Base-by-base conservation (phyloP, 345 rosid genomes). In the Eucalyptus curtisii region DNA sequence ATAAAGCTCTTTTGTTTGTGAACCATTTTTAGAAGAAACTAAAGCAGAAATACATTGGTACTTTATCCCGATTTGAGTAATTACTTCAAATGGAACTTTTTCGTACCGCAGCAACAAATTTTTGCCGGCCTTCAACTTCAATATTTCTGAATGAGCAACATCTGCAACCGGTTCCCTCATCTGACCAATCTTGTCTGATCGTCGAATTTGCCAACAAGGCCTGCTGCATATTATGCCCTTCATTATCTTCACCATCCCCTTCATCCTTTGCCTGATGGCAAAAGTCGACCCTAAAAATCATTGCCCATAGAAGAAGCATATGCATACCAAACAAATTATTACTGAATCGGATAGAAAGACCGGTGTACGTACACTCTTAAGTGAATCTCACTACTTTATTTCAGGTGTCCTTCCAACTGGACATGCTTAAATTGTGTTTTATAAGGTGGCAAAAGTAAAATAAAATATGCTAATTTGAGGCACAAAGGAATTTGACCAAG, bases 241-340 rank as follows among this genome's bases (percentile, higher is more conserved):
- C 96, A 37, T 55, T 90, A 64, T 94, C 94, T 88, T 93, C 95
- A 85, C 91, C 95, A 87, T 90, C 89, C 33, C 90, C 93, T 82
- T 91, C 94, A 91, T 93, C 94, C 91, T 89, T 92, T 88, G 94
- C 94, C 93, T 95, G 95, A 95, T 95, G 96, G 93, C 96, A 95
- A 91, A 95, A 95, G 93, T 95, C 95, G 89, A 95, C 93, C 96
- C 96, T 95, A 93, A 90, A 94, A 91, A 93, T 88, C 93, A 92
- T 91, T 88, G 89, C 89, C 90, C 93, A 91, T 87, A 86, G 90
- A 68, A 90, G 90, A 68, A 90, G 90, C 87, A 89, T 84, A 90
- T 86, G 87, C 86, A 81, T 87, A 84, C 84, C 87, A 85, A 90
- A 87, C 91, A 87, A 90, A 90, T 87, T 76, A 76, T 76, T 76